Base-by-base conservation (phyloP, 345 rosid species). In the Garcia nutans region DNA sequence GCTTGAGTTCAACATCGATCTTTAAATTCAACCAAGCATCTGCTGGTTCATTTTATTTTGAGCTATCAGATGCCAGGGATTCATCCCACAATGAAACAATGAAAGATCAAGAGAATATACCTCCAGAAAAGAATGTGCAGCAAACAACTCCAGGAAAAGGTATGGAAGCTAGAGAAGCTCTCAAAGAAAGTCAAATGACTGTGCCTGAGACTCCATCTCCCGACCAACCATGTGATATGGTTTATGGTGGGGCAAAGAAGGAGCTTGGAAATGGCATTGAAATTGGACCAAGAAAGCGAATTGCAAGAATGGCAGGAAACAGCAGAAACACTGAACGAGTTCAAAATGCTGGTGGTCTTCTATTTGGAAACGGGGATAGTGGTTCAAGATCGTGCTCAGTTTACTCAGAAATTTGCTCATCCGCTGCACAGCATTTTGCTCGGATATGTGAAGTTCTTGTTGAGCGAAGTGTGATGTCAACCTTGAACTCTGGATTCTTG, bases 171-270 rank as follows among this genome's bases (percentile, higher is more conserved):
- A 88, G 84, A 84, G 90, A 83, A 81, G 88, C 88, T 80, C 86
- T 84, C 33, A 78, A 73, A 80, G 99, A 96, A 78, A 74, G 85
- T 77, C 92, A 84, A 70, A 85, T 96, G 88, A 93, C 98, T 64
- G 89, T 93, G 65, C 99, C 99, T 42, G 99, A 96, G 87, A 96
- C 99, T 1, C 99, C 99, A 64, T 96, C 99, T 74, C 99, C 98
- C 41, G 99, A 96, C 44, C 97, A 90, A 83, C 95, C 98, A 62
- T 78, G 91, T 71, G 98, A 93, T 54, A 60, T 81, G 69, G 77
- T 42, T 33, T 83, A 78, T 67, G 90, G 81, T 63, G 88, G 83
- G 73, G 76, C 79, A 64, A 92, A 90, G 87, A 92, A 91, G 86
- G 98, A 96, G 47, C 84, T 68, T 47, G 96, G 91, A 6, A 92